phyloP scores from a whole-genome alignment of 768 basidiomycete genomes.

The Mycena polygramma region DNA sequence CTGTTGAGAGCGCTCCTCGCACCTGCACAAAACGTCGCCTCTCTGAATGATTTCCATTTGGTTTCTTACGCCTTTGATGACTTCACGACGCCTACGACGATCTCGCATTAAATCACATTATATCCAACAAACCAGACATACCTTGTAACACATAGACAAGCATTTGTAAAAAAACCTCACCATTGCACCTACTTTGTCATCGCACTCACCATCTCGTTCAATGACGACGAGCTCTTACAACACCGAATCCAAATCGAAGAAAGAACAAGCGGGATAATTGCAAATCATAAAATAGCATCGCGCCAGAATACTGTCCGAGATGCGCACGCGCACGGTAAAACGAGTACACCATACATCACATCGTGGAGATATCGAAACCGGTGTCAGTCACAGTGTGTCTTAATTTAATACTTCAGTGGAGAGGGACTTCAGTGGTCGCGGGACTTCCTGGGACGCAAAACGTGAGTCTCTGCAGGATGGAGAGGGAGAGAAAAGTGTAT shows the following conservation, averaged over 20 bases:
- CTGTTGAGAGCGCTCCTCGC: conserved; percentile 21
- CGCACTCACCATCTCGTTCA: not conserved
- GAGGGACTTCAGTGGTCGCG: conserved; percentile 84
- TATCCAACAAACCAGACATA: conserved; percentile 13
- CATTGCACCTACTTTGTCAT: not conserved
- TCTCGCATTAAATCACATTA: conserved; percentile 17
- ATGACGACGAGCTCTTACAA: no score
- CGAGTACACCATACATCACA: conserved; percentile 31
- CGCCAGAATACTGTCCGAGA: conserved; percentile 34
- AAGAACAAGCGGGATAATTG: conserved; percentile 17
- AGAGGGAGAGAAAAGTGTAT: not conserved
- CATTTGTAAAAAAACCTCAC: conserved; percentile 15
- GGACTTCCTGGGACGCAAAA: conserved; percentile 72
- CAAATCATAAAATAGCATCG: conserved; percentile 33
- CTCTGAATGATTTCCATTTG: conserved; percentile 22
- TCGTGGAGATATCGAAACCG: conserved; percentile 15
- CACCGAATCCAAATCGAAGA: not conserved
- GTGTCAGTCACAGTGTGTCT: conserved; percentile 7
- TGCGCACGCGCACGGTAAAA: not conserved
- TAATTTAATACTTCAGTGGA: conserved; percentile 44
- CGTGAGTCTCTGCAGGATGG: conserved; percentile 1
- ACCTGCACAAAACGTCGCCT: conserved; percentile 32
- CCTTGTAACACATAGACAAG: conserved; percentile 15
- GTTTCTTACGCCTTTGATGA: conserved; percentile 18
- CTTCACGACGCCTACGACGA: conserved; percentile 21